Percentiles rank a stretch among this genome's conserved stretches.
phyloP scores from a whole-genome alignment of 257 asterid genomes.

The Cordia subcordata region DNA sequence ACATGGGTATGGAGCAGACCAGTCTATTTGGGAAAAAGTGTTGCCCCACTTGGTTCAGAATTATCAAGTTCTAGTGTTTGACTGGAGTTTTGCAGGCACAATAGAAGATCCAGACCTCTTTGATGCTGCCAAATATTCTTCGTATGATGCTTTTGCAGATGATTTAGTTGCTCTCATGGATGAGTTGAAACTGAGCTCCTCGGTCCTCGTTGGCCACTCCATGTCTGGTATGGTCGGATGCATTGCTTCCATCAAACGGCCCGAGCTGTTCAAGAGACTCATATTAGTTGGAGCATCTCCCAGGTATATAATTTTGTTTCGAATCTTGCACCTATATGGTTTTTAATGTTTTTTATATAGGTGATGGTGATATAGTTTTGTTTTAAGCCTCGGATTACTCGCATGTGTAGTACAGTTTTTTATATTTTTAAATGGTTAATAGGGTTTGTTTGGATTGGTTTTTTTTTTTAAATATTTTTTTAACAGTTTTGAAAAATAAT shows the following conservation, averaged over 20 bases:
- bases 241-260: conserved; percentile 13
- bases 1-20: conserved; percentile 57
- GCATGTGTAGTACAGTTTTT: too few relatives aligned
- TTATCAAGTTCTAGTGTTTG: conserved; percentile 36
- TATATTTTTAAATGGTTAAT: too few relatives aligned
- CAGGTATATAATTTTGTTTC: too few relatives aligned
- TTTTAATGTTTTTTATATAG: too few relatives aligned
- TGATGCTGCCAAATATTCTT: conserved; percentile 23
- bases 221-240: conserved; percentile 13
- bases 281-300: conserved; percentile 10
- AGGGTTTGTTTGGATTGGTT: too few relatives aligned
- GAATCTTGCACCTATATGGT: too few relatives aligned
- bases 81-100: conserved; percentile 57
- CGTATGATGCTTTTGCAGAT: conserved; percentile 3
- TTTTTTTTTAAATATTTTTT: too few relatives aligned
- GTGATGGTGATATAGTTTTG: too few relatives aligned
- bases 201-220: conserved; percentile 11
- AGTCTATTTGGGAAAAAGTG: conserved; percentile 48
- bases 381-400: too few relatives aligned
- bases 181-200: conserved; percentile 1
- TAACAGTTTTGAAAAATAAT: too few relatives aligned
- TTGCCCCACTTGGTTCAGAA: conserved; percentile 27
- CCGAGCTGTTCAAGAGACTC: conserved; percentile 9
- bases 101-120: conserved; percentile 37
- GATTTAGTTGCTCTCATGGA: conserved; percentile 2